These are phyloP conservation scores for Capsicum chinense DNA, from an alignment of 257 asterid genomes.

Conservation along the genomic window DNA sequence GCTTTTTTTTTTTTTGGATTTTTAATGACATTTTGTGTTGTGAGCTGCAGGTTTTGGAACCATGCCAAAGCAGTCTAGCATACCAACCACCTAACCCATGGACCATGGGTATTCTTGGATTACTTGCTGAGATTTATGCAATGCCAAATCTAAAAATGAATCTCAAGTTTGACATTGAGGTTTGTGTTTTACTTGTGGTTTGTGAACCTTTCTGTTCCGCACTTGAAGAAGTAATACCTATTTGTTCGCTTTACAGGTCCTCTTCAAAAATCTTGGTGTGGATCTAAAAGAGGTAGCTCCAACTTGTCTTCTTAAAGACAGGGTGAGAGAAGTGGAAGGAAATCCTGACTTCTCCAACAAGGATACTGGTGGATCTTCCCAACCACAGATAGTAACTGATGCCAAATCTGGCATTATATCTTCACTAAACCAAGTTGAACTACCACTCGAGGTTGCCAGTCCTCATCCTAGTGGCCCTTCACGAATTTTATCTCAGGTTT, in stretches of 20 bases:
- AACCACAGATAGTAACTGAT: conserved; percentile 66
- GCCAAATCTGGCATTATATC: conserved; percentile 70
- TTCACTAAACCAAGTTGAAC: conserved; percentile 71
- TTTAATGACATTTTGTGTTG: conserved; percentile 5
- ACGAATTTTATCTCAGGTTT: conserved; percentile 70
- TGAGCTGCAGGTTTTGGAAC: conserved; percentile 72
- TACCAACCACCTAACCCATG: conserved; percentile 99
- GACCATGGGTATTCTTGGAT: conserved; percentile 98
- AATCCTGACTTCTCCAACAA: conserved; percentile 97
- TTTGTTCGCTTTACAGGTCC: conserved; percentile 59
- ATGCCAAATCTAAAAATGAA: conserved; percentile 98
- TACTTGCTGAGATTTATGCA: conserved; percentile 90
- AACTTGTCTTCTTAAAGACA: conserved; percentile 82
- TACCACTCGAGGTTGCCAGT: conserved; percentile 63
- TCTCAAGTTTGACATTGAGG: conserved; percentile 98
- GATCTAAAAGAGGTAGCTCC: conserved; percentile 89
- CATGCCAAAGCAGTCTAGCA: conserved; percentile 91
- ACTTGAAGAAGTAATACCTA: conserved; percentile 16
- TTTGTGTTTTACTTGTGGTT: conserved; percentile 32
- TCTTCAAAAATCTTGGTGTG: conserved; percentile 87
- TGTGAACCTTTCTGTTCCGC: neutral
- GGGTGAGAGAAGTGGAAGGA: conserved; percentile 85
- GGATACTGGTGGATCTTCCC: conserved; percentile 78
- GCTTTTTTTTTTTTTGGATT: neutral
- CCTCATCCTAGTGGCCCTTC: conserved; percentile 75